Evolutionary conservation across 2,329 filamentous ascomycete genomes (phyloP), one percentile per base, ranked within the genome.

Genomic region (Orbilia blumenaviensis): DNA sequence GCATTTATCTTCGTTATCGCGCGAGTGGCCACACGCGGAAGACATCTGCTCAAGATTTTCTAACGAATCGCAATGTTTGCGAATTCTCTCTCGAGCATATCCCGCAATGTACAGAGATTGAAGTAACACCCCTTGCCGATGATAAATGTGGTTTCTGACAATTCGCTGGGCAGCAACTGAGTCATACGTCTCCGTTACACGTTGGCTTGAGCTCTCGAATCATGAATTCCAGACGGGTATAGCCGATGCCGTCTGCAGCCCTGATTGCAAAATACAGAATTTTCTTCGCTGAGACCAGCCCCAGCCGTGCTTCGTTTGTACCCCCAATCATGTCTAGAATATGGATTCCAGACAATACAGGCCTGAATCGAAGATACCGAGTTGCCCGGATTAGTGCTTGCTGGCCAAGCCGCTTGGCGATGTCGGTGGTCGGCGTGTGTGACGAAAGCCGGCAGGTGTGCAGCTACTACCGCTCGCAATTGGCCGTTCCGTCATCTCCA

Each of bases 351-450:
- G 16, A 14, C 23, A 7, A 5, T 10, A 34, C 5, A 34, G 29
- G 5, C 29, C 10, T 10, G 10, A 34, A 10, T 10, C 23, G 8
- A 21, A n/a, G n/a, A 23, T 12, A 21, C 8, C 16, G n/a, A 34
- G 56, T 29, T 61, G 41, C 41, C 41, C 23, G 16, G 23, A 61
- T 27, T 18, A 44, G 16, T n/a, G 7, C 56, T 27, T 29, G 56
- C 14, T 44, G 23, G 56, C 56, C 56, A 61, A 61, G 56, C 2
- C 7, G 10, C 56, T 61, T 61, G 56, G 56, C 38, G 56, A 36
- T 18, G 32, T 18, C 7, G 46, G 48, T 21, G 2, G 14, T 27
- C 23, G 25, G 21, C 6, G 21, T 2, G 3, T n/a, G 44, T 48
- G 44, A 48, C 44, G 44, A 27, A 48, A 48, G 21, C 44, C 44